phyloP scores from a whole-genome alignment of 768 basidiomycete species.

The Leccinum variicolor region DNA sequence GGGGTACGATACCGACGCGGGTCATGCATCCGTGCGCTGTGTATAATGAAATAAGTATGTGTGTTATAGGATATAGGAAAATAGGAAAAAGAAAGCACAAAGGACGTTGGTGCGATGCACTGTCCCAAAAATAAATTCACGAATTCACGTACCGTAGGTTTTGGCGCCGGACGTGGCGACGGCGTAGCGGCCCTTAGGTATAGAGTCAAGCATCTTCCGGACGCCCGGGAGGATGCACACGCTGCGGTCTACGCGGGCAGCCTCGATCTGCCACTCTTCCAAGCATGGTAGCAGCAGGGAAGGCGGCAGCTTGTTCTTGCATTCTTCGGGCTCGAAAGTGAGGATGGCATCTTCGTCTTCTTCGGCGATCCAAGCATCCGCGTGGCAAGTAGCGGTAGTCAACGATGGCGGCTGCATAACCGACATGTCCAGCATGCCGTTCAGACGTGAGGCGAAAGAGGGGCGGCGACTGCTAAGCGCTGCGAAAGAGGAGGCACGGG shows the following conservation, averaged over 20 bases:
- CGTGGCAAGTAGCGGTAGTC: background rate
- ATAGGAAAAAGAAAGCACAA: background rate
- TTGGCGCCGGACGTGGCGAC: slow-evolving; percentile 74
- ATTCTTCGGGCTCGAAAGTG: slow-evolving; percentile 27
- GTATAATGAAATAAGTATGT: background rate
- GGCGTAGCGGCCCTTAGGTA: slow-evolving; percentile 64
- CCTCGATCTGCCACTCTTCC: slow-evolving; percentile 55
- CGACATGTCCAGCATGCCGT: slow-evolving; percentile 37
- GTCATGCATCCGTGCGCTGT: slow-evolving; percentile 65
- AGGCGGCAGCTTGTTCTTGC: background rate
- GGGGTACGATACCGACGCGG: slow-evolving; percentile 66
- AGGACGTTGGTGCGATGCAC: background rate
- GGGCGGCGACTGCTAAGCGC: slow-evolving; percentile 39
- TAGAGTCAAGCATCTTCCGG: slow-evolving; percentile 56
- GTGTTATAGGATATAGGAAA: background rate
- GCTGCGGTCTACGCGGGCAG: slow-evolving; percentile 53
- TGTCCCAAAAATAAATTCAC: background rate
- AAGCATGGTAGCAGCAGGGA: slow-evolving; percentile 25
- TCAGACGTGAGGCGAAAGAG: slow-evolving; percentile 43
- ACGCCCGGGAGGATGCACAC: slow-evolving; percentile 74
- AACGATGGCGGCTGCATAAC: slow-evolving; percentile 12
- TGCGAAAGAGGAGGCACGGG: slow-evolving; percentile 42
- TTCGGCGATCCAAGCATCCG: slow-evolving; percentile 27
- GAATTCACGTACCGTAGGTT: slow-evolving; percentile 50
- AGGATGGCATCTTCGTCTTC: slow-evolving; percentile 34